phyloP scores from a whole-genome alignment of 208 protist genomes.

The Leishmania amazonensis region DNA sequence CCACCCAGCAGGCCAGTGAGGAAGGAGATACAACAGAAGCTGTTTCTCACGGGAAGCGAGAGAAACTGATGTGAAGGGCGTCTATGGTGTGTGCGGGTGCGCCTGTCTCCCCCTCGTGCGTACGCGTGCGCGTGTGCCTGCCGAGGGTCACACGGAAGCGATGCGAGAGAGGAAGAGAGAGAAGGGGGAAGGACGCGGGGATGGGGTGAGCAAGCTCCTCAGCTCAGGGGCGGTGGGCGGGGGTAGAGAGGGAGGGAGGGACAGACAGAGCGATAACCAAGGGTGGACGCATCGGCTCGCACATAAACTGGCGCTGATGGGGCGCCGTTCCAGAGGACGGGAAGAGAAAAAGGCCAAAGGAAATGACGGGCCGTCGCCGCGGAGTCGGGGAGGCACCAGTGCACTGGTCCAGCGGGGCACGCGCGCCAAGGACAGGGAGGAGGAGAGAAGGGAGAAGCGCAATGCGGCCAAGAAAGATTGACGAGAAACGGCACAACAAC shows the following conservation, averaged over 20 bases:
- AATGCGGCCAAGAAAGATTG: too few species aligned
- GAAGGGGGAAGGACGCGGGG: neutral
- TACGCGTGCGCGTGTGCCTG: neutral
- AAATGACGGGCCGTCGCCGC: neutral
- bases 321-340: neutral
- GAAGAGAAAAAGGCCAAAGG: neutral
- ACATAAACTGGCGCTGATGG: neutral
- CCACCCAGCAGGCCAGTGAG: neutral
- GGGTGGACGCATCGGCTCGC: neutral
- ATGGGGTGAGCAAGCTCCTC: neutral
- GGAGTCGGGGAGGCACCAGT: neutral
- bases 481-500: neutral
- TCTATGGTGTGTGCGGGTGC: conserved; percentile 1
- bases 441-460: neutral
- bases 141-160: neutral
- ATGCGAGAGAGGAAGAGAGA: neutral
- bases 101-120: neutral
- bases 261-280: neutral
- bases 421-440: neutral
- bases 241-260: neutral
- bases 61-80: neutral
- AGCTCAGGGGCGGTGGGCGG: neutral
- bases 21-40: neutral
- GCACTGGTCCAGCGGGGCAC: neutral
- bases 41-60: neutral